Base-by-base conservation (phyloP, 495 filamentous ascomycete genomes). In the Aspergillus steynii region DNA sequence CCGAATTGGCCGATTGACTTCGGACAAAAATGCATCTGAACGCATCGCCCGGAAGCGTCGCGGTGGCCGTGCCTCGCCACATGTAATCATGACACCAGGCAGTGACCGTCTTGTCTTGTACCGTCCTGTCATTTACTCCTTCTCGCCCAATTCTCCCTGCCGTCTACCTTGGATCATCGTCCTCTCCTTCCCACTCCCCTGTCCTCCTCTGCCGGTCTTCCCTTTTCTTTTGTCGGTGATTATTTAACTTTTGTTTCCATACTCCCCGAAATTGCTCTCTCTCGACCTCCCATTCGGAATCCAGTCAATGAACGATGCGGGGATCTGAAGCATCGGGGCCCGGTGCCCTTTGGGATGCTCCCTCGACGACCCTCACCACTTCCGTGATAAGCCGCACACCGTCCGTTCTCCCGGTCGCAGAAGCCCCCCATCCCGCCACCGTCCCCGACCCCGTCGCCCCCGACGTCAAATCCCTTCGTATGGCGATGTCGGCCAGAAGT, bases 281-380 rank as follows among this genome's bases (percentile, higher is more conserved):
- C 49, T 59, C 37, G 27, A n/a, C 42, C 52, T 48, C 51, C 29
- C 27, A 42, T 45, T 34, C 9, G 48, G 20, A 37, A 45, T n/a
- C 42, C 61, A 65, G 71, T 77, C 71, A 61, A 79, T 79, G 76
- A 77, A 79, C 71, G 61, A 79, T 79, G 76, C 76, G 76, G 71
- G 71, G 68, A 69, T 69, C 49, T 74, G 75, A 79, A 71, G 74
- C 74, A 73, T 72, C 74, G 74, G 71, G 68, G 70, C 70, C 69
- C 65, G 70, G 67, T 71, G 72, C 70, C 71, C 69, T 74, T 68
- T 71, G 66, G 61, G 73, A 65, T 70, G 68, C 74, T 59, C 74
- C 73, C 49, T 74, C 74, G 37, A 76, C 74, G 42, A 77, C 72
- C 29, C 58, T 77, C 48, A 66, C 65, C 58, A 74, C 70, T 9